These are phyloP conservation scores for Penicillium sp. DNA, from an alignment of 2,329 filamentous ascomycete genomes.

Conservation along the genomic window DNA sequence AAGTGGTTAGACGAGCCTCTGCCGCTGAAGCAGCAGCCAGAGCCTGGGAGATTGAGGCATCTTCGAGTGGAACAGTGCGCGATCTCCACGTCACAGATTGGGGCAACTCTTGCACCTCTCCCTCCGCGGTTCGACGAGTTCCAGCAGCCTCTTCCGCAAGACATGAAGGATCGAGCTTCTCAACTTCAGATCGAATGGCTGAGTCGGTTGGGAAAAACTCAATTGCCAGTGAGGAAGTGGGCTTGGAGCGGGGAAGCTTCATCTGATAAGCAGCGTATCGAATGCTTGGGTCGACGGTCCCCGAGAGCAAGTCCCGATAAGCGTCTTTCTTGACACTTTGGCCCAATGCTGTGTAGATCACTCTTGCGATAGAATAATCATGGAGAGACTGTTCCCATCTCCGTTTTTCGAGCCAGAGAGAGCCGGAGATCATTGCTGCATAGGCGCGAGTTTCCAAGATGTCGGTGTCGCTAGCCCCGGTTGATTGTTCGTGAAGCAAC, in stretches of 20 bases:
- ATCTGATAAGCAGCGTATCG: constrained; percentile 93
- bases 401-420: constrained; percentile 82
- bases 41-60: constrained; percentile 85
- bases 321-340: constrained; percentile 67
- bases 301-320: constrained; percentile 81
- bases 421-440: constrained; percentile 71
- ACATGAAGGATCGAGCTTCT: constrained; percentile 68
- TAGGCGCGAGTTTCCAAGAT: constrained; percentile 87
- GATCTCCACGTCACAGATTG: constrained; percentile 83
- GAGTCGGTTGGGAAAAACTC: constrained; percentile 70
- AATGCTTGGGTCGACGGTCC: constrained; percentile 89
- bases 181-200: constrained; percentile 65
- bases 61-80: constrained; percentile 83
- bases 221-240: constrained; percentile 75
- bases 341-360: constrained; percentile 79
- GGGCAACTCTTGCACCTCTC: constrained; percentile 56
- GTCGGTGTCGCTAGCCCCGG: constrained; percentile 68
- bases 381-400: constrained; percentile 78
- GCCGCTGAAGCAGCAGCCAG: constrained; percentile 67
- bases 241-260: constrained; percentile 80
- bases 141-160: constrained; percentile 61
- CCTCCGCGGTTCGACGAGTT: constrained; percentile 49
- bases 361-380: constrained; percentile 72
- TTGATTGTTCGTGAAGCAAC: constrained; percentile 64
- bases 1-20: constrained; percentile 53